Percentiles rank a stretch among this genome's conserved stretches.
phyloP scores from a whole-genome alignment of 2,329 filamentous ascomycete species.

The Triangularia verruculosa region DNA sequence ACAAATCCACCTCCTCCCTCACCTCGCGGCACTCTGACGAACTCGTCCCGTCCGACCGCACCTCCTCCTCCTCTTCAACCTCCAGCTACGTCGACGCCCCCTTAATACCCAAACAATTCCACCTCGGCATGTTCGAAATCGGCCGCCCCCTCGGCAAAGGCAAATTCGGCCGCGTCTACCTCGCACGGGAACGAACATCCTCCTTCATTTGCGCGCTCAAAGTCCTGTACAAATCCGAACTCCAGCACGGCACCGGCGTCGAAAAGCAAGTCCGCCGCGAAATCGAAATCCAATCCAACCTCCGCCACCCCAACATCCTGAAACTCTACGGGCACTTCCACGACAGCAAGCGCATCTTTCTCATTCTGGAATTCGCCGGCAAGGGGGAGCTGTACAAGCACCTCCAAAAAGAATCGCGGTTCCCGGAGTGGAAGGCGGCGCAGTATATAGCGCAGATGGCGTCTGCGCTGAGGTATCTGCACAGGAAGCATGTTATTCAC shows the following conservation, averaged over 20 bases:
- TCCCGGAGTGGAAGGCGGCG: slow-evolving; percentile 81
- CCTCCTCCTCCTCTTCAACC: slow-evolving; percentile 32
- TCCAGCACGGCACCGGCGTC: slow-evolving; percentile 71
- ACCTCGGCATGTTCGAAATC: slow-evolving; percentile 93
- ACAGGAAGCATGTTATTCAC: slow-evolving; percentile 97
- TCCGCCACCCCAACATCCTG: slow-evolving; percentile 81
- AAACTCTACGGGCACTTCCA: slow-evolving; percentile 86
- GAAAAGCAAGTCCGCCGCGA: slow-evolving; percentile 86
- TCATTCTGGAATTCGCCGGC: slow-evolving; percentile 83
- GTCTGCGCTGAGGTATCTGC: slow-evolving; percentile 82
- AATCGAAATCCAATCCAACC: slow-evolving; percentile 85
- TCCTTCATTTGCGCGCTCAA: slow-evolving; percentile 86
- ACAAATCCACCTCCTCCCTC: slow-evolving; percentile 34
- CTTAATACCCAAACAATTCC: slow-evolving; percentile 61
- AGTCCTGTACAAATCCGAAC: slow-evolving; percentile 79
- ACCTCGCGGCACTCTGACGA: slow-evolving; percentile 49
- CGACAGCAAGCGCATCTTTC: slow-evolving; percentile 81
- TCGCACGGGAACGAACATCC: slow-evolving; percentile 73
- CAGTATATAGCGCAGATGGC: slow-evolving; percentile 90
- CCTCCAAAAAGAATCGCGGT: slow-evolving; percentile 71
- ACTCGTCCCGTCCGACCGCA: slow-evolving; percentile 41
- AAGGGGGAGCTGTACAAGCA: slow-evolving; percentile 89
- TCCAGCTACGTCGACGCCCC: slow-evolving; percentile 26
- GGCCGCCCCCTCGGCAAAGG: slow-evolving; percentile 82
- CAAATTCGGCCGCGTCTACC: slow-evolving; percentile 83